Base-by-base conservation (phyloP, 345 rosid species). In the Pistacia atlantica region DNA sequence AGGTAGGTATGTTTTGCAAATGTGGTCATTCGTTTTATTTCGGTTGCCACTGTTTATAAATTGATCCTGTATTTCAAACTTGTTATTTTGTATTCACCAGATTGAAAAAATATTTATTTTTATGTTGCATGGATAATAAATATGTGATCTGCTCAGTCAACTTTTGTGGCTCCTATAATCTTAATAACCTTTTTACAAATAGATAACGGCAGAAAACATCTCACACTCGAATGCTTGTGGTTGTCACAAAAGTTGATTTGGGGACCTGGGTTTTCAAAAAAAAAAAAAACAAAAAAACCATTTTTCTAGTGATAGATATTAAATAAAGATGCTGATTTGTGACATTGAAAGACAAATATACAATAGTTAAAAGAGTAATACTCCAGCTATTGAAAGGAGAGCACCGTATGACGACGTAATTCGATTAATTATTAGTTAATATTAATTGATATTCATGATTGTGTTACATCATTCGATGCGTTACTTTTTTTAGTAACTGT, bases 41-140 rank as follows among this genome's bases (percentile, higher is more conserved):
- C 74, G 65, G 38, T 48, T 68, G 71, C 74, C 73, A 49, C 12
- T 77, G 78, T 67, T 73, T 60, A 73, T 66, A 76, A 72, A 64
- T 71, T 77, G 65, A 68, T 63, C 71, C 49, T 77, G 78, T 77
- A 64, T 68, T 65, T 70, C 52, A 42, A 54, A 64, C 63, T 81
- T 65, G 67, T 55, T 67, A 74, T 52, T 55, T 46, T 75, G 55
- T 61, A 62, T 67, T 73, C 66, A 42, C 31, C 3, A 11, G 64
- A 20, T 17, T 58, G 59, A 17, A 35, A 73, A 62, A 54, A 31
- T 11, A 13, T 56, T 71, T 14, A 11, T 18, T 16, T 65, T n/a
- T 51, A 33, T 65, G 77, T 52, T 74, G 60, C 51, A 56, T 22
- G 38, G 65, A 55, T 55, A 65, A 62, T 54, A 49, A n/a, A 54